Conservation (phyloP, 805 yeast genomes). For the Wickerhamiella hasegawae region DNA sequence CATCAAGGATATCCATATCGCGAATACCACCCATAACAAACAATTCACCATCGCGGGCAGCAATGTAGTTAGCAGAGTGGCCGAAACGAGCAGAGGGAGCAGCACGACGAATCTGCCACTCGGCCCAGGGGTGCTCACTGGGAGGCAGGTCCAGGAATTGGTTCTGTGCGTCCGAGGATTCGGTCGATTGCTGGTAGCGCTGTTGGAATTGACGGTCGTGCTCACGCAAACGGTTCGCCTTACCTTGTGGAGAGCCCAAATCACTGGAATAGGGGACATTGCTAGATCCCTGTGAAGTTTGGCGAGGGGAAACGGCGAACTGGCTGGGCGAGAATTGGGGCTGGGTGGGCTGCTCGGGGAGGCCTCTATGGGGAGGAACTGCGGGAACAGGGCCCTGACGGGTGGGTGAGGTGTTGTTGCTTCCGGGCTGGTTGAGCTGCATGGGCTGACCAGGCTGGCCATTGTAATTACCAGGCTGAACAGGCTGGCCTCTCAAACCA, state of each 20-base stretch:
- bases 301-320: too few species aligned
- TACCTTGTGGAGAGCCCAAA: background rate
- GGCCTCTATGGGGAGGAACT: too few species aligned
- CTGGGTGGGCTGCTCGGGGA: too few species aligned
- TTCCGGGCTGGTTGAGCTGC: too few species aligned
- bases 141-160: slow-evolving; percentile 4
- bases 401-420: too few species aligned
- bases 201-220: slow-evolving; percentile 8
- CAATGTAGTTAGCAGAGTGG: slow-evolving; percentile 65
- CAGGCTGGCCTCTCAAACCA: too few species aligned
- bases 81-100: slow-evolving; percentile 93
- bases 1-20: slow-evolving; percentile 86
- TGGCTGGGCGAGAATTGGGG: too few species aligned
- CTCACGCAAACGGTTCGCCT: slow-evolving; percentile 3
- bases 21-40: slow-evolving; percentile 91
- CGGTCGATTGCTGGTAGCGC: slow-evolving; percentile 6
- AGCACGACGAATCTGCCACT: slow-evolving; percentile 20
- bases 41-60: slow-evolving; percentile 67
- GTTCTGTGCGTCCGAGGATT: too few species aligned
- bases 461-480: too few species aligned
- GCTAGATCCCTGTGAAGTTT: too few species aligned
- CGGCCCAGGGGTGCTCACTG: slow-evolving; percentile 22
- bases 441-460: too few species aligned
- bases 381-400: too few species aligned
- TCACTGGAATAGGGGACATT: background rate